Percentiles rank a stretch among this genome's conserved stretches.
Conservation (phyloP, 2,329 filamentous ascomycete genomes). For the Fusarium sp. region DNA sequence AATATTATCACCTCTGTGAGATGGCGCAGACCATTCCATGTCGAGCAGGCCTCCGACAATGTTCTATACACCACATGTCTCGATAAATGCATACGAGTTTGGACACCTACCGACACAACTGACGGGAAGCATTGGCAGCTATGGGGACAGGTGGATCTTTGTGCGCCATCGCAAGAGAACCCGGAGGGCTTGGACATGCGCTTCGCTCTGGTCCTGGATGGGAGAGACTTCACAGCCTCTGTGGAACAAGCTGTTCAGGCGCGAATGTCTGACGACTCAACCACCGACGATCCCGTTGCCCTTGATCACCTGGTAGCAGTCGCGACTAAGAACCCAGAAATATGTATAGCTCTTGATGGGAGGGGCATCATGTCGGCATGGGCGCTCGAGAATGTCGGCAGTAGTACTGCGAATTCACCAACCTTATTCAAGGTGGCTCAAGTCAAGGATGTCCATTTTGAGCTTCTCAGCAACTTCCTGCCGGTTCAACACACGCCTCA, state of each 20-base stretch:
- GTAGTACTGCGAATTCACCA: slow-evolving; percentile 70
- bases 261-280: slow-evolving; percentile 62
- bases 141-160: slow-evolving; percentile 83
- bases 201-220: slow-evolving; percentile 80
- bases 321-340: slow-evolving; percentile 84
- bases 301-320: slow-evolving; percentile 87
- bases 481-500: slow-evolving; percentile 51
- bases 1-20: slow-evolving; percentile 81
- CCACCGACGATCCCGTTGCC: slow-evolving; percentile 71
- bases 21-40: slow-evolving; percentile 83
- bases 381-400: slow-evolving; percentile 87
- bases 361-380: slow-evolving; percentile 88
- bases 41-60: slow-evolving; percentile 83
- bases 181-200: slow-evolving; percentile 35
- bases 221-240: slow-evolving; percentile 79
- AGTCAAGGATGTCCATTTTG: slow-evolving; percentile 67
- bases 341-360: slow-evolving; percentile 87
- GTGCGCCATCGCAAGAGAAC: slow-evolving; percentile 69
- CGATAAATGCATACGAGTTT: slow-evolving; percentile 83
- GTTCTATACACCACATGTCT: slow-evolving; percentile 89
- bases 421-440: slow-evolving; percentile 89
- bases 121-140: slow-evolving; percentile 77
- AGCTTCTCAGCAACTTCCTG: slow-evolving; percentile 53
- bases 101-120: slow-evolving; percentile 79
- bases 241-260: slow-evolving; percentile 78